Conservation (phyloP, 164 flowering plant genomes). For the Stephania cephalantha region DNA sequence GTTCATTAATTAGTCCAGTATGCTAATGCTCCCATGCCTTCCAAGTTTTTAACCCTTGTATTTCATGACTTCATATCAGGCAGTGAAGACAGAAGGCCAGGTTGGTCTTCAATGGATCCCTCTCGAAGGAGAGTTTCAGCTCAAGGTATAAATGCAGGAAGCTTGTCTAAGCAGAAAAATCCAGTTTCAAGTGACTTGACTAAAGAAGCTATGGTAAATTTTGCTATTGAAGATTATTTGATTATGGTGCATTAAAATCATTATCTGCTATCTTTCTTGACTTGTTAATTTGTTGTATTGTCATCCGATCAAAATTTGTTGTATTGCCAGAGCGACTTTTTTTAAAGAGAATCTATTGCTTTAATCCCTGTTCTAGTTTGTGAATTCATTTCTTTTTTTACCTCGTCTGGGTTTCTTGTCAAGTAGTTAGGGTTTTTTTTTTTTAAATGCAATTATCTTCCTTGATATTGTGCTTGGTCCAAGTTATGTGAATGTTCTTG, state of each 20-base stretch:
- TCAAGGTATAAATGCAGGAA: constrained; percentile 43
- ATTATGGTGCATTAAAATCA: neutral
- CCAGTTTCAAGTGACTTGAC: constrained; percentile 54
- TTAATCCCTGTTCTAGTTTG: neutral
- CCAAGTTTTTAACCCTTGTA: neutral
- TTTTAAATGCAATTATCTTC: neutral
- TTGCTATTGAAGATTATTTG: neutral
- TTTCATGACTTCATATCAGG: constrained; percentile 24
- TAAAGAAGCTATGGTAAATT: constrained; percentile 58
- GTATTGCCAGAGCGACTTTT: no score
- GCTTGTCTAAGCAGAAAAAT: constrained; percentile 58
- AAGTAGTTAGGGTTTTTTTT: neutral
- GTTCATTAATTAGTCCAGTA: neutral
- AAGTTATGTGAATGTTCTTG: neutral
- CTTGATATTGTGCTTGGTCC: neutral
- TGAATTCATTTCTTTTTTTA: no score
- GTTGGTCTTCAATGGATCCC: constrained; percentile 47
- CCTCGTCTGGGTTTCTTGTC: neutral
- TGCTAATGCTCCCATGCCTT: neutral
- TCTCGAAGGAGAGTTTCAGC: constrained; percentile 58
- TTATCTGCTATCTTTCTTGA: neutral
- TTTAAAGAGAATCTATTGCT: neutral
- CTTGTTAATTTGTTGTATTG: neutral
- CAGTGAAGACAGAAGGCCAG: constrained; percentile 57
- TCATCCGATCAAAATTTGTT: neutral